These are phyloP conservation scores for Xerocomus brunneocitrinus DNA, from an alignment of 768 basidiomycete species.

Conservation along the genomic window DNA sequence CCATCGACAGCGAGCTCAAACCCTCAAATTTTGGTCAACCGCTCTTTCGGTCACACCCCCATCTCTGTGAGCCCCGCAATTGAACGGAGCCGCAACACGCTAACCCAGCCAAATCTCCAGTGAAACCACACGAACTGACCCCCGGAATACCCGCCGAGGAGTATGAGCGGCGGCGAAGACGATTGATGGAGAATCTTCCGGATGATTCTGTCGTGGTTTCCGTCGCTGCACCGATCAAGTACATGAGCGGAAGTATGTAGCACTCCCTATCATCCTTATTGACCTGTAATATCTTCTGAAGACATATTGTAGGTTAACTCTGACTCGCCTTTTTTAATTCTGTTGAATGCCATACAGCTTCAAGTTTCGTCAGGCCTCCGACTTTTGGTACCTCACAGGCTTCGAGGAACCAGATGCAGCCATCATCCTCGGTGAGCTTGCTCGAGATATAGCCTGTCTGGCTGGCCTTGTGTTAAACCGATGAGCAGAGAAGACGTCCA, in stretches of 20 bases:
- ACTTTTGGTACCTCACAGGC: constrained; percentile 96
- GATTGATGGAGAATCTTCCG: constrained; percentile 71
- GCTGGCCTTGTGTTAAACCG: background rate
- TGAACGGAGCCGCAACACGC: background rate
- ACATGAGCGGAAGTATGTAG: constrained; percentile 74
- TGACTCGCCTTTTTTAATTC: constrained; percentile 2
- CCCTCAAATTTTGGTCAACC: constrained; percentile 83
- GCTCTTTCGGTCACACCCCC: constrained; percentile 70
- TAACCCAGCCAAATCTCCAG: constrained; percentile 27
- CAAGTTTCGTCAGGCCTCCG: constrained; percentile 88
- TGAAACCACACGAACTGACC: constrained; percentile 65
- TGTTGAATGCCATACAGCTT: constrained; percentile 52
- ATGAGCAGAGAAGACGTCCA: constrained; percentile 60
- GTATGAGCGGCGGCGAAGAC: constrained; percentile 66
- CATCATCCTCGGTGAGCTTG: constrained; percentile 65
- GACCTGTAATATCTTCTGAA: constrained; percentile 20
- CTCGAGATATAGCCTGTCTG: background rate
- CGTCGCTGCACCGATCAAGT: constrained; percentile 76
- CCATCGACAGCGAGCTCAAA: constrained; percentile 38
- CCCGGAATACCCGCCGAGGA: constrained; percentile 77
- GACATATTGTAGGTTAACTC: constrained; percentile 69
- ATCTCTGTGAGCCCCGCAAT: constrained; percentile 52
- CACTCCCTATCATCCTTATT: constrained; percentile 6
- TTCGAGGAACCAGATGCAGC: constrained; percentile 93
- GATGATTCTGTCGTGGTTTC: constrained; percentile 71